Evolutionary conservation across 2,329 filamentous ascomycete species (phyloP).

Genomic region (Colletotrichum spinosum): DNA sequence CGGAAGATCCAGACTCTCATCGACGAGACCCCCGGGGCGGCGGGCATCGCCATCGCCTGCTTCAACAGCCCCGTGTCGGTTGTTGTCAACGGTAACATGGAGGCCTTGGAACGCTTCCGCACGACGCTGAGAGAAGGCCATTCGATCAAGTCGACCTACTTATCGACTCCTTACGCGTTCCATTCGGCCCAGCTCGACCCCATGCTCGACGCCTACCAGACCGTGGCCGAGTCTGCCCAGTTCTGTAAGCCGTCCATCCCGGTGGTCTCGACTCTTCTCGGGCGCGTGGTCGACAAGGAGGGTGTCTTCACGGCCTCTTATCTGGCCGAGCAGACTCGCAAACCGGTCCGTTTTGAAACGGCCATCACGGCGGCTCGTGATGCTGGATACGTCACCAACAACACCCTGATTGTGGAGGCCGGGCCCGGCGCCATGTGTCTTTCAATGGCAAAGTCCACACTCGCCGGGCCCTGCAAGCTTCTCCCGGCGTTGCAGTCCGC

Average conservation of each 20-base stretch:
- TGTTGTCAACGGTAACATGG: too few species aligned
- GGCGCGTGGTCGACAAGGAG: neutral
- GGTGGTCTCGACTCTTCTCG: neutral
- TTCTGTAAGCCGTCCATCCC: neutral
- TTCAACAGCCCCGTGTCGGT: too few species aligned
- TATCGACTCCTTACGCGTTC: slow-evolving; percentile 51
- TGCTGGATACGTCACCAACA: neutral
- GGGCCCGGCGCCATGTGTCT: neutral
- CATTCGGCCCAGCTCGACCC: slow-evolving; percentile 52
- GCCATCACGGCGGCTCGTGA: neutral
- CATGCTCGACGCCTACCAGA: slow-evolving; percentile 61
- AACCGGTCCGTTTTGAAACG: neutral
- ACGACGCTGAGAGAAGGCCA: too few species aligned
- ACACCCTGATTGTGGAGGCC: neutral
- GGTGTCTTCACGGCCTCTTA: neutral
- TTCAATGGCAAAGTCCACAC: neutral
- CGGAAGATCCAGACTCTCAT: too few species aligned
- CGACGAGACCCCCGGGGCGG: too few species aligned
- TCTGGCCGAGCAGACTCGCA: neutral
- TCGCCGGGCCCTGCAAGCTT: neutral
- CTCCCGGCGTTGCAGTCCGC: neutral
- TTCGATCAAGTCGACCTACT: slow-evolving; percentile 15
- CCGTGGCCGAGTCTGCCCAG: slow-evolving; percentile 39
- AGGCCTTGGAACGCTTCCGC: too few species aligned
- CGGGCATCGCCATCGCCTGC: too few species aligned